These are phyloP conservation scores for Mrakia frigida DNA, from an alignment of 768 basidiomycete species.

Conservation along the genomic window DNA sequence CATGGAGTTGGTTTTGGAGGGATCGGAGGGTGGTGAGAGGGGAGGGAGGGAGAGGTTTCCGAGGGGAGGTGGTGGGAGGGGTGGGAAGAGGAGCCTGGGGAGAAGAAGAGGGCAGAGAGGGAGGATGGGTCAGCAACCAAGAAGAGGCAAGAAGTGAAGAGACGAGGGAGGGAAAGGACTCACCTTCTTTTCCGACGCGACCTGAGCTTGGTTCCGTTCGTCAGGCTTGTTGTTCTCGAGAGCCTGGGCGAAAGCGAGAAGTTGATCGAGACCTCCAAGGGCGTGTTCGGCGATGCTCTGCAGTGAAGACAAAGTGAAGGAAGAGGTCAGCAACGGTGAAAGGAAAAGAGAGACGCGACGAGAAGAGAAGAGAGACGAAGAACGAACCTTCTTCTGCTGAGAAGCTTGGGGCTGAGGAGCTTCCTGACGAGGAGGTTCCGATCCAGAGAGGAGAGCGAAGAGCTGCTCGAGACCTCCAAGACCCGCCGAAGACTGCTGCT, in stretches of 20 bases:
- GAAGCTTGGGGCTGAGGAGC: background rate
- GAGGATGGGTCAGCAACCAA: background rate
- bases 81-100: background rate
- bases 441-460: background rate
- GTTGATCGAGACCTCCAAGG: background rate
- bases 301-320: background rate
- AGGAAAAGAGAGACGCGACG: background rate
- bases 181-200: background rate
- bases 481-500: background rate
- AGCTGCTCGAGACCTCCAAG: conserved; percentile 4
- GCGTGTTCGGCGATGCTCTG: background rate
- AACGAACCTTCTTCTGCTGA: background rate
- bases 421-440: background rate
- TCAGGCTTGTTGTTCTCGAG: background rate
- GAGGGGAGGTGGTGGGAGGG: background rate
- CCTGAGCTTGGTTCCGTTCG: background rate
- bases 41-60: conserved; percentile 9
- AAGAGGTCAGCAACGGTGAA: background rate
- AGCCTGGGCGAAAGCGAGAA: background rate
- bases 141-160: background rate
- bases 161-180: background rate
- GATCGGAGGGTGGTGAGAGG: background rate
- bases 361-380: background rate
- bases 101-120: background rate
- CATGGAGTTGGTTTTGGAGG: background rate